These are phyloP conservation scores for Gossypium anomalum DNA, from an alignment of 345 rosid species.

Conservation along the genomic window DNA sequence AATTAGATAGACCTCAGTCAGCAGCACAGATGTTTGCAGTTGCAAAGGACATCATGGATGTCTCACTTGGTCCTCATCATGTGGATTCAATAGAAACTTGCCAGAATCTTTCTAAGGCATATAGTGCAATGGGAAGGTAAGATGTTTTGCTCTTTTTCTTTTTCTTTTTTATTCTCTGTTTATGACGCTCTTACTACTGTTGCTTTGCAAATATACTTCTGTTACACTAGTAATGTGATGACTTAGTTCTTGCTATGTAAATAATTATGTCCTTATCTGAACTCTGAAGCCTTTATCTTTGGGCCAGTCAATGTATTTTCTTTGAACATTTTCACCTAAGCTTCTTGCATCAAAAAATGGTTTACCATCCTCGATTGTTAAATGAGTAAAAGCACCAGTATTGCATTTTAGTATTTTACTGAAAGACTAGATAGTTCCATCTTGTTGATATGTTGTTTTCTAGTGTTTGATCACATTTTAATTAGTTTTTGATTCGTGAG, in stretches of 20 bases:
- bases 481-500: background rate
- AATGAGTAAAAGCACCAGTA: background rate
- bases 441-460: background rate
- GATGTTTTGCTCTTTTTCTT: slow-evolving; percentile 19
- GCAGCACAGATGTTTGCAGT: slow-evolving; percentile 96
- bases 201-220: background rate
- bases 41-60: slow-evolving; percentile 92
- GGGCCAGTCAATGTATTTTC: background rate
- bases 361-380: background rate
- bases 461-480: background rate
- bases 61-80: slow-evolving; percentile 89
- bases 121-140: slow-evolving; percentile 77
- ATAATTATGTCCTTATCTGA: background rate
- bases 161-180: background rate
- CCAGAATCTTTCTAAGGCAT: slow-evolving; percentile 90
- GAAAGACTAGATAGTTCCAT: background rate
- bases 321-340: background rate
- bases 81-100: slow-evolving; percentile 86
- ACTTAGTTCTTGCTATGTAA: background rate
- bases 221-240: background rate
- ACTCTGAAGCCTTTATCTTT: background rate
- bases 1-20: slow-evolving; percentile 81
- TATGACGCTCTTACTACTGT: background rate
- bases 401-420: slow-evolving; percentile 2
- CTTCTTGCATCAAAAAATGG: background rate